Evolutionary conservation across 495 filamentous ascomycete species (phyloP).

Genomic region (Penicillium turbatum): DNA sequence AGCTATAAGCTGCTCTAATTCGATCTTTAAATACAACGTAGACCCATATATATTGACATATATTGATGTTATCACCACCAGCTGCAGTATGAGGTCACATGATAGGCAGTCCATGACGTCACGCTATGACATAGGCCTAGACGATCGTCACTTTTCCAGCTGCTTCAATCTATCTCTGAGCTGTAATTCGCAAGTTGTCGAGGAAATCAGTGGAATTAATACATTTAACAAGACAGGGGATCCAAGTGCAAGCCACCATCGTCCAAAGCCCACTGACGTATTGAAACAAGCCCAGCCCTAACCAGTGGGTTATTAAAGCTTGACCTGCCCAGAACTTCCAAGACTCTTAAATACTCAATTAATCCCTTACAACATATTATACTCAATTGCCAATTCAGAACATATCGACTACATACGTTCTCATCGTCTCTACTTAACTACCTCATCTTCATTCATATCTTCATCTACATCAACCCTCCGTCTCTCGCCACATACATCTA

Average conservation of each 20-base stretch:
- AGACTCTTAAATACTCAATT: background rate
- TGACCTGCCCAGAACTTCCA: background rate
- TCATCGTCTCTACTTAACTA: no score
- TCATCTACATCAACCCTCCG: background rate
- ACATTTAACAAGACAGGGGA: background rate
- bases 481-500: background rate
- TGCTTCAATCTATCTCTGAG: background rate
- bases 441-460: background rate
- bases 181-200: conserved; percentile 1
- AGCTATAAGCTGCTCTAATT: background rate
- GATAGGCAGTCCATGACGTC: background rate
- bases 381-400: background rate
- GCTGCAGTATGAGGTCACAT: conserved; percentile 1
- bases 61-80: background rate
- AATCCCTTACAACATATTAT: background rate
- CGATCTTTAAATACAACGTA: no score
- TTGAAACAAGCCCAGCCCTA: background rate
- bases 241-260: background rate
- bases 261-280: conserved; percentile 6
- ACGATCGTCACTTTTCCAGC: background rate
- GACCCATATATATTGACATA: background rate
- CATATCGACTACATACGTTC: no score
- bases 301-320: background rate
- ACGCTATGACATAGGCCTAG: conserved; percentile 5
- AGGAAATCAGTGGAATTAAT: background rate